Percentiles rank a stretch among this genome's conserved stretches.
Evolutionary conservation across 176 grass and related monocot species (phyloP).

Genomic region (Stipa capillata): DNA sequence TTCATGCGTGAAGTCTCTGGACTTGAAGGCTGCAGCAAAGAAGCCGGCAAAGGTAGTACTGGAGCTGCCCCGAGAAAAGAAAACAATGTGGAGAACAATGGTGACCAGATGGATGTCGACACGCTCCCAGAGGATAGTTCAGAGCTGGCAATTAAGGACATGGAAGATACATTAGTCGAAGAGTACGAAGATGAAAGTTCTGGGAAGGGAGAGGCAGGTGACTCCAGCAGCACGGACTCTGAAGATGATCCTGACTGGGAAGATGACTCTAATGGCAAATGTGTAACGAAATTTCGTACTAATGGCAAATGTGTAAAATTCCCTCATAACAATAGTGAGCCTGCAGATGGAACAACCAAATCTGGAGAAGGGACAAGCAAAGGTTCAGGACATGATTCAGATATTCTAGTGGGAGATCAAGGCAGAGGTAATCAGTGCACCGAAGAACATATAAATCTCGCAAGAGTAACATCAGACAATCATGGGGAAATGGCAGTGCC

Average conservation of each 20-base stretch:
- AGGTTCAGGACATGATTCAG: neutral
- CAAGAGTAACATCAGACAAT: neutral
- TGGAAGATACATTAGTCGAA: neutral
- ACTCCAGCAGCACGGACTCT: neutral
- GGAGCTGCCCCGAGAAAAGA: neutral
- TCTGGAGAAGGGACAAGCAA: neutral
- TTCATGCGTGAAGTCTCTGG: constrained; percentile 24
- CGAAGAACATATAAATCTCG: neutral
- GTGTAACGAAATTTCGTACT: too few species aligned
- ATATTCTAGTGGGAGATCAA: neutral
- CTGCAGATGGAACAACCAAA: neutral
- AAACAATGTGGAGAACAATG: neutral
- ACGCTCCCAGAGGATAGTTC: neutral
- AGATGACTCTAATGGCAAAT: neutral
- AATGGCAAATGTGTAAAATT: too few species aligned
- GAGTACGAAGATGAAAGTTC: constrained; percentile 1
- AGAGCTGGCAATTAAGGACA: constrained; percentile 3
- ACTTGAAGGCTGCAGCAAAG: neutral
- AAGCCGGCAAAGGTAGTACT: neutral
- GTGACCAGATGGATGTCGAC: neutral
- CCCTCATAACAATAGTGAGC: neutral
- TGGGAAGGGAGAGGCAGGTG: neutral
- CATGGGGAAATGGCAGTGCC: neutral
- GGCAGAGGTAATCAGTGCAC: neutral
- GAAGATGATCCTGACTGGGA: constrained; percentile 15